Percentiles rank a stretch among this genome's conserved stretches.
phyloP scores from a whole-genome alignment of 257 asterid genomes.

The Scutellaria barbata region DNA sequence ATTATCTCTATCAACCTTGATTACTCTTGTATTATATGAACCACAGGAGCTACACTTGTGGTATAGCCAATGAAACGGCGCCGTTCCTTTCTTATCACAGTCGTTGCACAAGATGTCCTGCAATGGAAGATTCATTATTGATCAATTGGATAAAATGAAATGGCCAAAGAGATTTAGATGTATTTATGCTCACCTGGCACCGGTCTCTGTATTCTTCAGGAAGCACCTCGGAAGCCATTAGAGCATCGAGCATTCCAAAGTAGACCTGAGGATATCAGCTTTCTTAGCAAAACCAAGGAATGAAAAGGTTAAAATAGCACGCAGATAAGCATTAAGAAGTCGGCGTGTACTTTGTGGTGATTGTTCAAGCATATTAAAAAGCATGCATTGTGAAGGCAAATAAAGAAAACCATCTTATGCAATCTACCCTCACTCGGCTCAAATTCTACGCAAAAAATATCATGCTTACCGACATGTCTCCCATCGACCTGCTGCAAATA shows the following conservation, averaged over 20 bases:
- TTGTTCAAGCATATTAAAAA: slow-evolving; percentile 1
- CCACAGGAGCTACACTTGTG: slow-evolving; percentile 89
- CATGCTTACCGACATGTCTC: slow-evolving; percentile 95
- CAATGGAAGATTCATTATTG: neutral
- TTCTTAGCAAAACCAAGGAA: slow-evolving; percentile 22
- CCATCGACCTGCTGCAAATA: slow-evolving; percentile 98
- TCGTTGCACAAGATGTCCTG: slow-evolving; percentile 93
- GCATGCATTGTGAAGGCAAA: neutral
- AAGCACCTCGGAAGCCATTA: slow-evolving; percentile 90
- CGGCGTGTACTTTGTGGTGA: neutral
- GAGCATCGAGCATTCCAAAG: slow-evolving; percentile 95
- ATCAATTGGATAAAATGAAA: neutral
- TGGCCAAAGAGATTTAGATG: neutral
- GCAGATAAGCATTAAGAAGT: neutral
- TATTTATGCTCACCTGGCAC: slow-evolving; percentile 59
- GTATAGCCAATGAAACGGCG: slow-evolving; percentile 94
- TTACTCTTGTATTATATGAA: slow-evolving; percentile 87
- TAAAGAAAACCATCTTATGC: neutral
- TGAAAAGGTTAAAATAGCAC: neutral
- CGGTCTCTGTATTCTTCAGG: slow-evolving; percentile 90
- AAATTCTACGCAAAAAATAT: slow-evolving; percentile 6
- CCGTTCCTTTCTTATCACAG: slow-evolving; percentile 75
- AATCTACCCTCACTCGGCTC: neutral
- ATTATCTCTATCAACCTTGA: slow-evolving; percentile 67
- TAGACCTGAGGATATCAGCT: slow-evolving; percentile 59